Evolutionary conservation across 768 basidiomycete species (phyloP).

Genomic region (Dioszegia hungarica): DNA sequence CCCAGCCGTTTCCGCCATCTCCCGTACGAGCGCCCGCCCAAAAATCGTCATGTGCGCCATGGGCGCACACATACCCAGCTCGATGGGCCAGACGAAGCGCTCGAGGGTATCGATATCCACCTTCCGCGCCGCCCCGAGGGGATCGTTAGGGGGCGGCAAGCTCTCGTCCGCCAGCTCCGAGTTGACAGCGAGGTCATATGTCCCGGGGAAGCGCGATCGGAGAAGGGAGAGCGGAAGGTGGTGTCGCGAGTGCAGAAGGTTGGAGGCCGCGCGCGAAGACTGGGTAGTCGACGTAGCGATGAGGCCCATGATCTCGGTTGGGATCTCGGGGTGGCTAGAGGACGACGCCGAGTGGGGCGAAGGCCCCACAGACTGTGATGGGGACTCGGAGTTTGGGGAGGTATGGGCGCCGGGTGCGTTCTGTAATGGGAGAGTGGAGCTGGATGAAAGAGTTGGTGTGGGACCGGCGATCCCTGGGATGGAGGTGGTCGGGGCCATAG

Average conservation of each 20-base stretch:
- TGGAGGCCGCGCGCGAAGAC: constrained; percentile 12
- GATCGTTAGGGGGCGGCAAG: constrained; percentile 28
- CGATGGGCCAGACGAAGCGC: constrained; percentile 42
- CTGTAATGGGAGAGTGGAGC: too few relatives aligned
- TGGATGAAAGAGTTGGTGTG: too few relatives aligned
- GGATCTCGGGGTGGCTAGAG: constrained; percentile 1
- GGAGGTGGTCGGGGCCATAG: neutral
- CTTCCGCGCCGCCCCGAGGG: constrained; percentile 24
- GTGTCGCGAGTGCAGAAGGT: constrained; percentile 29
- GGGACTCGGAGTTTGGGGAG: too few relatives aligned
- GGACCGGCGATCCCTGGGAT: neutral
- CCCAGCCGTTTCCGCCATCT: constrained; percentile 22
- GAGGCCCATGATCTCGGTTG: constrained; percentile 25
- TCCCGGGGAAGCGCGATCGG: constrained; percentile 21
- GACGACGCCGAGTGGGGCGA: constrained; percentile 1
- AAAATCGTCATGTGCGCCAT: constrained; percentile 32
- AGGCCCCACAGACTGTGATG: neutral
- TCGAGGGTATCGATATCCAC: constrained; percentile 30
- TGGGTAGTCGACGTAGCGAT: constrained; percentile 18
- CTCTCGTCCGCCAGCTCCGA: constrained; percentile 30
- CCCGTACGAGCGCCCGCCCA: constrained; percentile 34
- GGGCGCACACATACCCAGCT: constrained; percentile 35
- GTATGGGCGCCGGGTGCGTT: too few relatives aligned
- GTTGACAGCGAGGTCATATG: constrained; percentile 27
- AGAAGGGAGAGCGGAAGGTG: constrained; percentile 24